These are phyloP conservation scores for Piper betle DNA, from an alignment of 164 flowering plant species.

Conservation along the genomic window DNA sequence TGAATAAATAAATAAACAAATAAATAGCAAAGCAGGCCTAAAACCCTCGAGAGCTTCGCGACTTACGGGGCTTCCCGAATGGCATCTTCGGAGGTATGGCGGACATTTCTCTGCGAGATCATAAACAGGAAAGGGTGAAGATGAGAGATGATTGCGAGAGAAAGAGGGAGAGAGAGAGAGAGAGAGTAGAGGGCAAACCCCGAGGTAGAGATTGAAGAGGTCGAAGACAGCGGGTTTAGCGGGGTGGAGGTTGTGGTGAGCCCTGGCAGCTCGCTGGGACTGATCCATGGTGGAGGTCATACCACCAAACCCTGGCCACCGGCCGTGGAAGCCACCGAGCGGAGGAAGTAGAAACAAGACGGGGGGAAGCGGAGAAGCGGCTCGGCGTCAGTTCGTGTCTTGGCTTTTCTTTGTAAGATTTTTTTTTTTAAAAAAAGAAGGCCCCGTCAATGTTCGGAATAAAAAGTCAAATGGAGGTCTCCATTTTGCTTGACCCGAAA, in stretches of 20 bases:
- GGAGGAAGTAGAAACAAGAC: too few species aligned
- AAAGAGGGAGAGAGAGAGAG: neutral
- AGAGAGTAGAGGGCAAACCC: slow-evolving; percentile 19
- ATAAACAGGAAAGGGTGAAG: neutral
- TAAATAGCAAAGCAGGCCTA: neutral
- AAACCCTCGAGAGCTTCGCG: neutral
- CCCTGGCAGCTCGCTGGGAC: slow-evolving; percentile 32
- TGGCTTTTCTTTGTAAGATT: too few species aligned
- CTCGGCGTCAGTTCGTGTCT: too few species aligned
- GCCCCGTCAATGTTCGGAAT: too few species aligned
- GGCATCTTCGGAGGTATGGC: slow-evolving; percentile 55
- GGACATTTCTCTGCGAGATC: slow-evolving; percentile 39
- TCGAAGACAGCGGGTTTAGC: slow-evolving; percentile 55
- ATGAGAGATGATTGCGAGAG: neutral
- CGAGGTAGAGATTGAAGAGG: slow-evolving; percentile 85
- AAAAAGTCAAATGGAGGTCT: too few species aligned
- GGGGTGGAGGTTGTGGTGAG: slow-evolving; percentile 56
- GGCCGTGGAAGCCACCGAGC: too few species aligned
- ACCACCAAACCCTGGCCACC: too few species aligned
- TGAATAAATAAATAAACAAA: neutral
- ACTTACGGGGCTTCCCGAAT: slow-evolving; percentile 66
- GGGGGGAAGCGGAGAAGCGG: too few species aligned
- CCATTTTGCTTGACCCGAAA: too few species aligned
- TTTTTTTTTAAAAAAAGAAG: too few species aligned
- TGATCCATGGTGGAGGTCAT: slow-evolving; percentile 23